Evolutionary conservation across 768 basidiomycete species (phyloP).

Genomic region (Lactarius deliciosus): DNA sequence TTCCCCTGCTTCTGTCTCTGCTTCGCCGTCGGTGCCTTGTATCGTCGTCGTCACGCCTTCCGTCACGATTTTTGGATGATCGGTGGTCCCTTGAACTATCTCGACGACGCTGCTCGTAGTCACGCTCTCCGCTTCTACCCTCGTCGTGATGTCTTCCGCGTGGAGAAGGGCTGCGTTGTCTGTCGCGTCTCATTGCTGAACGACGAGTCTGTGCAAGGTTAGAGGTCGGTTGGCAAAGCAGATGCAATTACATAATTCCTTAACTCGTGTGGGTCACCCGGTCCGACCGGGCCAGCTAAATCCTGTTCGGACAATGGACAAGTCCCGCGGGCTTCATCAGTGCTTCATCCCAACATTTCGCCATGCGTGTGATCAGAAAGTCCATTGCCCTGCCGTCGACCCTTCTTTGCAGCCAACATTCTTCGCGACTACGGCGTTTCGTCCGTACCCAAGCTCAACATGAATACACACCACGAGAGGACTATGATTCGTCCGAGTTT

Average conservation of each 20-base stretch:
- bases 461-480: constrained; percentile 26
- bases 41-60: constrained; percentile 31
- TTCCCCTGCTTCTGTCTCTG: constrained; percentile 36
- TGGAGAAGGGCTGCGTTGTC: constrained; percentile 21
- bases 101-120: constrained; percentile 10
- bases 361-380: constrained; percentile 16
- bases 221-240: background rate
- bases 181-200: constrained; percentile 18
- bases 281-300: background rate
- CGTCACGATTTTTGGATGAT: constrained; percentile 13
- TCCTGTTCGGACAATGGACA: background rate
- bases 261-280: background rate
- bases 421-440: constrained; percentile 12
- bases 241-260: background rate
- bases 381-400: background rate
- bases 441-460: constrained; percentile 29
- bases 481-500: constrained; percentile 15
- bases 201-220: background rate
- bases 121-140: background rate
- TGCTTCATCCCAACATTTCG: background rate
- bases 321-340: background rate
- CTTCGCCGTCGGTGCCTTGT: constrained; percentile 31
- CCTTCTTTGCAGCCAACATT: background rate
- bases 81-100: constrained; percentile 15
- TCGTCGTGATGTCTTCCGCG: constrained; percentile 11